Percentiles rank a stretch among this genome's conserved stretches.
phyloP scores from a whole-genome alignment of 2,329 filamentous ascomycete species.

The Clarireedia monteithiana region DNA sequence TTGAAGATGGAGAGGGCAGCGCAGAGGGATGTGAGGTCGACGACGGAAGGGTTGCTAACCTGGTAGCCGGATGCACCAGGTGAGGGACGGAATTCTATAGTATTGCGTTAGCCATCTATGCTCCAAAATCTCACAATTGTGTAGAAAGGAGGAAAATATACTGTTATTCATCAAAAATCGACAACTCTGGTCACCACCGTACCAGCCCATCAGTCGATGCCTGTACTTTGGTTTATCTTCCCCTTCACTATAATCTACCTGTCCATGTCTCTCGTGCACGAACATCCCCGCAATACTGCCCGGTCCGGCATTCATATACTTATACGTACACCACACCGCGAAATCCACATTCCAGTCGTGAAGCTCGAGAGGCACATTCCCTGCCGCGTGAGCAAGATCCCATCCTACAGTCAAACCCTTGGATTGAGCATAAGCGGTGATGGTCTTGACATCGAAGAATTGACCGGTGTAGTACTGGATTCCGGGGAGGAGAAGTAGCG shows the following conservation, averaged over 20 bases:
- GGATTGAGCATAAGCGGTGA: conserved; percentile 68
- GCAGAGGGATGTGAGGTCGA: conserved; percentile 69
- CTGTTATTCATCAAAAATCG: conserved; percentile 77
- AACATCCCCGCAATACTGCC: conserved; percentile 75
- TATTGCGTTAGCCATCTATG: conserved; percentile 17
- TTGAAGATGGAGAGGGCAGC: conserved; percentile 69
- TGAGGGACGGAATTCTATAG: conserved; percentile 60
- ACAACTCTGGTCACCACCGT: conserved; percentile 69
- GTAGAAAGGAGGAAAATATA: conserved; percentile 20
- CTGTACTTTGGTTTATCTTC: conserved; percentile 43
- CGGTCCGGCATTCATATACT: conserved; percentile 83
- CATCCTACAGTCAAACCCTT: conserved; percentile 71
- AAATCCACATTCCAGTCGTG: conserved; percentile 92
- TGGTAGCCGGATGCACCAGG: conserved; percentile 75
- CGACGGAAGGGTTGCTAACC: conserved; percentile 72
- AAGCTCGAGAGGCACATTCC: conserved; percentile 70
- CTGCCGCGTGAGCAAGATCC: conserved; percentile 82
- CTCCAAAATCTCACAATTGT: conserved; percentile 1
- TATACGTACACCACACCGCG: conserved; percentile 90
- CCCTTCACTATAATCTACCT: conserved; percentile 38
- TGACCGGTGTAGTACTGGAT: conserved; percentile 93
- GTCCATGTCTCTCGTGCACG: conserved; percentile 67
- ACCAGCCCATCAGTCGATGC: conserved; percentile 74
- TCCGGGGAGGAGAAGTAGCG: conserved; percentile 73
- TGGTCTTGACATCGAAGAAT: conserved; percentile 71